A percentile compares a stretch with the other conserved stretches of the same genome.
These are phyloP conservation scores for Rosa rugosa DNA, from an alignment of 306 rosid species.

Conservation along the genomic window DNA sequence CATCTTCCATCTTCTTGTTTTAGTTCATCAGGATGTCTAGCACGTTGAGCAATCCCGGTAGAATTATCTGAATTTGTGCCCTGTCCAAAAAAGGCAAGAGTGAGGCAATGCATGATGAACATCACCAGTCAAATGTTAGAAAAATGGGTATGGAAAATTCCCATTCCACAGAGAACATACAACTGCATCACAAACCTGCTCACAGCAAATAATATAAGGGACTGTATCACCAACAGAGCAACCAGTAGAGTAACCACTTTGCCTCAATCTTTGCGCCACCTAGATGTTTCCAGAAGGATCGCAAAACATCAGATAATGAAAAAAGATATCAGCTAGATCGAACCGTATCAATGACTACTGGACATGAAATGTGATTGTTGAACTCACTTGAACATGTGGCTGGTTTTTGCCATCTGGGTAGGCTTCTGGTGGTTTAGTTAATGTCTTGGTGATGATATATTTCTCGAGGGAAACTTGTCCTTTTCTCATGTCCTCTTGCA, in stretches of 20 bases:
- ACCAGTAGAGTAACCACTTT: conserved; percentile 79
- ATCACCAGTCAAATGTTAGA: conserved; percentile 22
- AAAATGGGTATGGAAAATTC: conserved; percentile 9
- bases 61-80: conserved; percentile 64
- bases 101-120: conserved; percentile 18
- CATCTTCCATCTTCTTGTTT: conserved; percentile 90
- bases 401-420: conserved; percentile 98
- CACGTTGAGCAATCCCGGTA: conserved; percentile 80
- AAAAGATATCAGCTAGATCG: not conserved
- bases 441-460: conserved; percentile 86
- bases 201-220: conserved; percentile 88
- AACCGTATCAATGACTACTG: not conserved
- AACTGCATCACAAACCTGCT: conserved; percentile 63
- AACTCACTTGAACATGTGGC: conserved; percentile 92
- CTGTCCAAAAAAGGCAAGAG: conserved; percentile 39
- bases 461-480: conserved; percentile 85
- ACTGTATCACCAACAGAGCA: conserved; percentile 88
- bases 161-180: conserved; percentile 19
- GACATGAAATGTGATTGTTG: not conserved
- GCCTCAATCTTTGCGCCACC: conserved; percentile 96
- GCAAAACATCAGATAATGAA: conserved; percentile 21
- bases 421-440: conserved; percentile 92
- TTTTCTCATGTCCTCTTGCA: conserved; percentile 88
- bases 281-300: conserved; percentile 36
- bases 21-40: conserved; percentile 96